Conservation (phyloP, 345 rosid species). For the Physaria fendleri region DNA sequence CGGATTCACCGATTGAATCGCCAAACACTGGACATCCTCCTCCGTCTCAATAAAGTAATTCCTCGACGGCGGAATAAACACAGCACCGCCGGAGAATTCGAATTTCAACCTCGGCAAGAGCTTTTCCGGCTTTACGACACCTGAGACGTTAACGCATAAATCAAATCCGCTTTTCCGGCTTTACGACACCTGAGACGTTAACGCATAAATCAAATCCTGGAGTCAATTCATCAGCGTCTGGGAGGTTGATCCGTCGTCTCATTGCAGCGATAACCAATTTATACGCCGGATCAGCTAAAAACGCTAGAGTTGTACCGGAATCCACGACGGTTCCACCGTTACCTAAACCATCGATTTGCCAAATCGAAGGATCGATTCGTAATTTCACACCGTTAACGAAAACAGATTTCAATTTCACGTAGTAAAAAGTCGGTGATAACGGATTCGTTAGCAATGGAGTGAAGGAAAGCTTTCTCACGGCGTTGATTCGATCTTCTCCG, state of each 20-base stretch:
- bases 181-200: constrained; percentile 46
- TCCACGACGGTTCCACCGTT: constrained; percentile 85
- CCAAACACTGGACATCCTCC: constrained; percentile 56
- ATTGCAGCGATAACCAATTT: constrained; percentile 36
- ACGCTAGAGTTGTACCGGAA: constrained; percentile 72
- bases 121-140: constrained; percentile 28
- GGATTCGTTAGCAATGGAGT: constrained; percentile 62
- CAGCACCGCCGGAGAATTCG: constrained; percentile 41
- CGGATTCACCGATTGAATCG: constrained; percentile 46
- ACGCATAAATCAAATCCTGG: constrained; percentile 78
- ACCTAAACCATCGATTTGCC: constrained; percentile 61
- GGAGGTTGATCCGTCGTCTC: constrained; percentile 40
- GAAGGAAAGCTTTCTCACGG: constrained; percentile 28
- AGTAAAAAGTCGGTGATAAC: constrained; percentile 67
- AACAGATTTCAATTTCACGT: constrained; percentile 41
- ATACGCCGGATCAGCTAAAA: constrained; percentile 52
- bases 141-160: constrained; percentile 64
- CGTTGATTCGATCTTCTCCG: constrained; percentile 27
- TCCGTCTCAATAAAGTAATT: constrained; percentile 68
- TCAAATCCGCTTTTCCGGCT: constrained; percentile 48
- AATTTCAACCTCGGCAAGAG: constrained; percentile 54
- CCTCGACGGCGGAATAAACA: constrained; percentile 62
- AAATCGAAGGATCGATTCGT: constrained; percentile 55
- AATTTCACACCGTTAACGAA: constrained; percentile 42
- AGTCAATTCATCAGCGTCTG: constrained; percentile 33